Evolutionary conservation across 1,284 basidiomycete genomes (phyloP).

Genomic region (Cryptococcus wingfieldii): DNA sequence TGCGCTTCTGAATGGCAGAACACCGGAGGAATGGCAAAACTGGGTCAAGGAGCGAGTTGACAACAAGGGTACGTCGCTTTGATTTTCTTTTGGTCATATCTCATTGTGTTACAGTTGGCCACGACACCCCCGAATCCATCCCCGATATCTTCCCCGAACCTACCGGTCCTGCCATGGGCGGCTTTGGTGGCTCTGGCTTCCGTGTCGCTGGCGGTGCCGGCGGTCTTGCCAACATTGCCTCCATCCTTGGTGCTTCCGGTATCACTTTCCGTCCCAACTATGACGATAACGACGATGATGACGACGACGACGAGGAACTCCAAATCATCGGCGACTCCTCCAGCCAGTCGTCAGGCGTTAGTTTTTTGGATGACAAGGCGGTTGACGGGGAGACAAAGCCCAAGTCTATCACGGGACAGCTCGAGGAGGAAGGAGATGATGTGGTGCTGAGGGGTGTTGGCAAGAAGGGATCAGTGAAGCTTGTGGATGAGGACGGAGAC

Average conservation of each 20-base stretch:
- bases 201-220: constrained; percentile 38
- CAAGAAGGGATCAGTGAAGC: constrained; percentile 25
- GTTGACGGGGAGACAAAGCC: constrained; percentile 24
- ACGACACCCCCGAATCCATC: constrained; percentile 53
- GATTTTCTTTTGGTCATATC: background rate
- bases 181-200: constrained; percentile 31
- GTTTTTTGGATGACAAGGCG: constrained; percentile 19
- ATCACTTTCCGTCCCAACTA: constrained; percentile 40
- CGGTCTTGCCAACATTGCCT: constrained; percentile 45
- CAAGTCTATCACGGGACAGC: constrained; percentile 21
- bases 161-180: constrained; percentile 11
- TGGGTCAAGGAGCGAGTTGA: constrained; percentile 87
- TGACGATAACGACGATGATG: constrained; percentile 40
- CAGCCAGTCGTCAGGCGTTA: constrained; percentile 8
- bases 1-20: constrained; percentile 78
- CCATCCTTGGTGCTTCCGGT: constrained; percentile 43
- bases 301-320: constrained; percentile 17
- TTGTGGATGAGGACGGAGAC: constrained; percentile 52
- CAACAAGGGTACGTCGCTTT: constrained; percentile 55
- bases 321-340: constrained; percentile 25
- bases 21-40: constrained; percentile 85
- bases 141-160: constrained; percentile 45
- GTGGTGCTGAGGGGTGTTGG: constrained; percentile 9
- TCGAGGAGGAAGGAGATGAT: constrained; percentile 14
- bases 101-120: constrained; percentile 53